Evolutionary conservation across 2,329 filamentous ascomycete species (phyloP), one percentile per base, ranked within the genome.

Genomic region (Ophiocordyceps camponoti-leonardi): DNA sequence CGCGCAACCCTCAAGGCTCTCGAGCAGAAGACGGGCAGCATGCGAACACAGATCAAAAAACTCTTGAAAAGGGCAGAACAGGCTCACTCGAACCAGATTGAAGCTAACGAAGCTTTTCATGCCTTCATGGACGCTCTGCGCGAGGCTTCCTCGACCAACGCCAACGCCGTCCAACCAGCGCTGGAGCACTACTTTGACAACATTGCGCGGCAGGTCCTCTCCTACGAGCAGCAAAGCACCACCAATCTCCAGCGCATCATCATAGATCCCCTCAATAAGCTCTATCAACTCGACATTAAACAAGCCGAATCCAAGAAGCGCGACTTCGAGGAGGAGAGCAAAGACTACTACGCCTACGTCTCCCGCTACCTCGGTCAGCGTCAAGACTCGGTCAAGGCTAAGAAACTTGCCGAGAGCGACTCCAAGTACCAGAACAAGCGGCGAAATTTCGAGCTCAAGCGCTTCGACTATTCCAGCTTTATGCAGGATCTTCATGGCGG

Each of bases 401-500:
- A 98, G 73, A 96, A 96, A 65, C 79, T 92, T 50, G 84, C 77
- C 39, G 87, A 95, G 55, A 95, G 87, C 54, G 92, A 98, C 61
- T 83, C 85, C 30, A 98, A 98, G 59, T 98, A 96, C 58, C 90
- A 96, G 61, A 79, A 75, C 42, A 96, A 96, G 67, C 78, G 88
- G 52, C 81, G 86, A 41, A 94, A 87, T 53, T 98, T 98, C 56
- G 92, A 98, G 67, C 73, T 98, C 47, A 95, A 94, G 67, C 81
- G 93, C 11, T 98, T 98, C 56, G 93, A 98, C 62, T 98, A 98
- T 61, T 96, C 90, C 3, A 94, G 86, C 14, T 98, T 96, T 58
- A 94, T 98, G 85, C 90, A 96, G 57, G 92, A 98, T 67, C 72
- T 98, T n/a, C 92, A 96, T 51, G 92, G 92, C 28, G 92, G 92